Conservation (phyloP, 192 early-diverging fungal species). For the Phlyctochytrium arcticum region DNA sequence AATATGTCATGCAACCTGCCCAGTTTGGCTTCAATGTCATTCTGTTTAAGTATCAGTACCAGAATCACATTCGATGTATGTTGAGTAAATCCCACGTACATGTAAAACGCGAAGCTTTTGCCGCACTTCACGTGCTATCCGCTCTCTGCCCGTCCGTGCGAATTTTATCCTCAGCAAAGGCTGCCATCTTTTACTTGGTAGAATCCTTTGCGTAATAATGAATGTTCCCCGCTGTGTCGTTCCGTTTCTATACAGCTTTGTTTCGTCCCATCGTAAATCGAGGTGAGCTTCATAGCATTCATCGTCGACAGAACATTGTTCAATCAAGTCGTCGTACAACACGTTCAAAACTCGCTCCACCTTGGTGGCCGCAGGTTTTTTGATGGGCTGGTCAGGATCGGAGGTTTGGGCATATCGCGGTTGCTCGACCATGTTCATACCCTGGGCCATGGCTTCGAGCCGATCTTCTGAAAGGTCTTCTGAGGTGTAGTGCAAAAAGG, state of each 20-base stretch:
- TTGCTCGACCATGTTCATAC: neutral
- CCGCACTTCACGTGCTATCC: constrained; percentile 16
- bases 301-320: constrained; percentile 1
- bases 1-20: neutral
- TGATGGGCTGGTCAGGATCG: no score
- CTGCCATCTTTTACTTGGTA: neutral
- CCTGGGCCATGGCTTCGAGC: neutral
- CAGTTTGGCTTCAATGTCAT: neutral
- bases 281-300: constrained; percentile 24
- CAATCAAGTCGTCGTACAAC: constrained; percentile 22
- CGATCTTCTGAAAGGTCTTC: constrained; percentile 24
- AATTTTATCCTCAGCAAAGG: constrained; percentile 18
- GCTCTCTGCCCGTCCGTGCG: constrained; percentile 12
- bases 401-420: no score
- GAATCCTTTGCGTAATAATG: neutral
- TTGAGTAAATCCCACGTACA: constrained; percentile 4
- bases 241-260: no score
- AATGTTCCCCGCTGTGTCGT: neutral
- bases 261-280: neutral
- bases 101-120: constrained; percentile 14
- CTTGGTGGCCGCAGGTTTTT: neutral
- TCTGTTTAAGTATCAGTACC: neutral
- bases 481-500: constrained; percentile 35
- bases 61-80: neutral
- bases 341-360: constrained; percentile 23